Conservation (phyloP, 805 yeast species). For the Diddensiella santjacobensis region DNA sequence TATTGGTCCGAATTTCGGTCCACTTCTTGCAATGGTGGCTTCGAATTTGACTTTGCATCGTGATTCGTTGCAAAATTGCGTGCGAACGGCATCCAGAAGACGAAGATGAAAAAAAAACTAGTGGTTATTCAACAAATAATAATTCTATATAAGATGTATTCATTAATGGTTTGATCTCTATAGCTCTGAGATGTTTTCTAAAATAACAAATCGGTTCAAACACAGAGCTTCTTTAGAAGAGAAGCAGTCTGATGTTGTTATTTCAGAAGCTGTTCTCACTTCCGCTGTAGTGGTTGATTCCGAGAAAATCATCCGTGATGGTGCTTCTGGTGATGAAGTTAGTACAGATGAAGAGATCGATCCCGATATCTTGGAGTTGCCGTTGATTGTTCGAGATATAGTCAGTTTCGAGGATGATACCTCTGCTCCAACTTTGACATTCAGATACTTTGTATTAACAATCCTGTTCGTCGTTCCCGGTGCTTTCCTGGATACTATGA, state of each 20-base stretch:
- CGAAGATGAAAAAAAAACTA: no score
- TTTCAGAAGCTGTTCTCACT: not conserved
- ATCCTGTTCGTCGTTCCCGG: slow-evolving; percentile 12
- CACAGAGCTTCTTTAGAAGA: not conserved
- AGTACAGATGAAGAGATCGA: slow-evolving; percentile 7
- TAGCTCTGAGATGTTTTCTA: no score
- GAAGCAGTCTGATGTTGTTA: not conserved
- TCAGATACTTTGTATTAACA: slow-evolving; percentile 9
- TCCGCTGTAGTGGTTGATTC: no score
- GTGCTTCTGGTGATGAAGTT: not conserved
- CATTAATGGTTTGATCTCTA: no score
- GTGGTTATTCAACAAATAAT: no score
- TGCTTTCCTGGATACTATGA: slow-evolving; percentile 13
- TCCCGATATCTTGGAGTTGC: slow-evolving; percentile 11
- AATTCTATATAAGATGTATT: not conserved
- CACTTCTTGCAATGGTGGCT: no score
- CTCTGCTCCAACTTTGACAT: slow-evolving; percentile 8
- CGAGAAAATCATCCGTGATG: not conserved
- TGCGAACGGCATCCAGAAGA: not conserved
- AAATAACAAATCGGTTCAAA: no score
- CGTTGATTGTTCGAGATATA: slow-evolving; percentile 11
- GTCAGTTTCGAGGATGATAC: slow-evolving; percentile 17
- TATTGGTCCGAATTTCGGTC: no score
- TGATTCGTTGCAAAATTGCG: not conserved
- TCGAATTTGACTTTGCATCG: not conserved